Evolutionary conservation across 2,329 filamentous ascomycete genomes (phyloP), one percentile per base, ranked within the genome.

Genomic region (Colletotrichum cereale): DNA sequence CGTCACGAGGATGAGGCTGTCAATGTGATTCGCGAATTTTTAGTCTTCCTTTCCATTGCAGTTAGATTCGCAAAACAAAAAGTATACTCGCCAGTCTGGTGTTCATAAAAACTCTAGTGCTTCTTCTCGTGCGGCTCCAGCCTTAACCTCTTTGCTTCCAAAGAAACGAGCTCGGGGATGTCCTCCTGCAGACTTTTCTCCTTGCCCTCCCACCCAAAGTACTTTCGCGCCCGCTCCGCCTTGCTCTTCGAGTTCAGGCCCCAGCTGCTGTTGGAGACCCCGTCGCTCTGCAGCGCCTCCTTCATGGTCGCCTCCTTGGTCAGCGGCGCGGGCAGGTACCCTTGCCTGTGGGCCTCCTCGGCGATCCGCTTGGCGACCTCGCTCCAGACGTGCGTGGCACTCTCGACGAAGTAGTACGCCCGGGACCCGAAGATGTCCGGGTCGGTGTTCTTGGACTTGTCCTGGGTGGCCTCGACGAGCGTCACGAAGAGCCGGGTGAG

Each of bases 391-490:
- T 91, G 88, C 65, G 86, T 81, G 1, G 89, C 91, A 74, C 86
- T 88, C 78, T 92, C 89, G 10, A 86, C 84, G 73, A 94, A 90
- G 81, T 90, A 94, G 79, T 94, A 94, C 0, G 84, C 91, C 42
- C 87, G 79, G 0, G 79, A 79, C 1, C 90, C 90, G 86, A 92
- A 94, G 5, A 90, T 82, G 75, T 93, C 90, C 0, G 86, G 81
- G 67, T 90, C 86, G 5, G 84, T 80, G 61, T 83, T 82, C 73
- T 88, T 88, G 65, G 83, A 83, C 0, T 87, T 83, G 5, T 91
- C 89, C 44, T 90, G 85, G 1, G 85, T 84, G 2, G 86, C 84
- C 50, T 85, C 83, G 11, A 86, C 83, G 24, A 89, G 82, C 57
- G 77, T 76, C 56, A 81, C 77, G 66, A 85, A 84, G 61, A 88